Conservation (phyloP, 2,329 filamentous ascomycete species). For the Penicillium brevicompactum region DNA sequence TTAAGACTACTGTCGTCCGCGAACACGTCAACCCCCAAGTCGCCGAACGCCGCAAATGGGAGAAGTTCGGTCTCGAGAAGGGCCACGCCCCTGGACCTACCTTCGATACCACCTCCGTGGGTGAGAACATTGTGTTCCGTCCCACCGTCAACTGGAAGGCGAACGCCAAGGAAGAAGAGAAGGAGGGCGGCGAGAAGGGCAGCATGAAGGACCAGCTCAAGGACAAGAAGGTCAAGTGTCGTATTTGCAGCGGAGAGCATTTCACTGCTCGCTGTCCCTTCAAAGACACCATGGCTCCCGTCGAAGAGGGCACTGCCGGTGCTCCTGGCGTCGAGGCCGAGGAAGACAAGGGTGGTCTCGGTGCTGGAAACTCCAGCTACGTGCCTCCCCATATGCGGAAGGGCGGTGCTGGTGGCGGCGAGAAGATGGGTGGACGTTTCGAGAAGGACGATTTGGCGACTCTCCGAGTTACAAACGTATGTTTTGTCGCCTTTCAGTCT, state of each 20-base stretch:
- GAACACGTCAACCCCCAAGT: slow-evolving; percentile 96
- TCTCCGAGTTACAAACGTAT: slow-evolving; percentile 93
- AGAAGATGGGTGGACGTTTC: slow-evolving; percentile 90
- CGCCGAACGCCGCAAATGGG: slow-evolving; percentile 88
- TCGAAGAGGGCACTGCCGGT: slow-evolving; percentile 46
- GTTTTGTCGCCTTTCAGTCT: slow-evolving; percentile 40
- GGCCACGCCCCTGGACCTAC: slow-evolving; percentile 82
- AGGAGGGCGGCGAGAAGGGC: slow-evolving; percentile 58
- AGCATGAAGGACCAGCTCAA: slow-evolving; percentile 72
- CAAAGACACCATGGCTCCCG: slow-evolving; percentile 96
- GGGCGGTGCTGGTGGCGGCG: slow-evolving; percentile 60
- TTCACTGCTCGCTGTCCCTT: slow-evolving; percentile 99
- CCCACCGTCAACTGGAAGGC: slow-evolving; percentile 94
- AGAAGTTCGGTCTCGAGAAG: slow-evolving; percentile 88
- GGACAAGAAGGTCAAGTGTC: slow-evolving; percentile 99
- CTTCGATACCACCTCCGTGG: slow-evolving; percentile 86
- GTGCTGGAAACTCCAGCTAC: slow-evolving; percentile 76
- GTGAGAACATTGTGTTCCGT: slow-evolving; percentile 97
- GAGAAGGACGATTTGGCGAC: slow-evolving; percentile 97
- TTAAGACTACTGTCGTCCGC: slow-evolving; percentile 87
- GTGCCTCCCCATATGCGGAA: slow-evolving; percentile 92
- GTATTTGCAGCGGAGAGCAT: slow-evolving; percentile 98
- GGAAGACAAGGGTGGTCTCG: slow-evolving; percentile 58
- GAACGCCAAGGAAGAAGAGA: slow-evolving; percentile 71
- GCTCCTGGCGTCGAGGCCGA: slow-evolving; percentile 50